Base-by-base conservation (phyloP, 257 asterid genomes). In the Nicotiana tabacum region DNA sequence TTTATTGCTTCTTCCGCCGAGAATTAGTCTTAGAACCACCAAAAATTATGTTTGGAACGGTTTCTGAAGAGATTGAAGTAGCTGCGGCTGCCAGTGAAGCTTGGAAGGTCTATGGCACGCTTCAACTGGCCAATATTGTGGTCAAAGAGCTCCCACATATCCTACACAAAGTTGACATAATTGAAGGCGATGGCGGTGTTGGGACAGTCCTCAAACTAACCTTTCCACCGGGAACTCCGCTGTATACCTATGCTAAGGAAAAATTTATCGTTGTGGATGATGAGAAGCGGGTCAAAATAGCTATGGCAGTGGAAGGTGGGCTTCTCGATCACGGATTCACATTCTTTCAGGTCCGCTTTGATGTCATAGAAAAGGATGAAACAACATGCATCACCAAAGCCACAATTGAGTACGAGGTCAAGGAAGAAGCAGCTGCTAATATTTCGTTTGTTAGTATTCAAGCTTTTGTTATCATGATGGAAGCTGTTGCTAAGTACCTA, bases 301-400 rank as follows among this genome's bases (percentile, higher is more conserved):
- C 89, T 16, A 91, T 88, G 83, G 89, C 87, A 80, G 85, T 88
- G 29, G 97, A 93, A 69, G 97, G 97, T 10, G 95, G 97, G 57
- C 86, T 53, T 81, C 87, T 94, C 18, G 89, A 90, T 66, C 35
- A 89, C 0, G 97, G 95, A 0, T 90, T 92, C 81, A 89, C 82
- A 0, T 83, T 86, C 5, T 91, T 64, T 24, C 88, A 90, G 13
- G 84, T 90, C 13, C 86, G 90, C 7, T 77, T 92, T 3, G 90
- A 91, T 84, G 77, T 94, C 66, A 56, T 87, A 7, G 92, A 91
- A 32, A 90, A 80, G 18, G 92, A 66, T 33, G 89, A 84, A 6
- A 74, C 61, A 18, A 82, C 87, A 32, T 94, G 98, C 88, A 85
- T 91, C 74, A 84, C 88, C 27, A 89, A 81, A 81, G 2, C 87